These are phyloP conservation scores for Phytophthora rubi DNA, from an alignment of 352 stramenopile genomes.

Conservation along the genomic window DNA sequence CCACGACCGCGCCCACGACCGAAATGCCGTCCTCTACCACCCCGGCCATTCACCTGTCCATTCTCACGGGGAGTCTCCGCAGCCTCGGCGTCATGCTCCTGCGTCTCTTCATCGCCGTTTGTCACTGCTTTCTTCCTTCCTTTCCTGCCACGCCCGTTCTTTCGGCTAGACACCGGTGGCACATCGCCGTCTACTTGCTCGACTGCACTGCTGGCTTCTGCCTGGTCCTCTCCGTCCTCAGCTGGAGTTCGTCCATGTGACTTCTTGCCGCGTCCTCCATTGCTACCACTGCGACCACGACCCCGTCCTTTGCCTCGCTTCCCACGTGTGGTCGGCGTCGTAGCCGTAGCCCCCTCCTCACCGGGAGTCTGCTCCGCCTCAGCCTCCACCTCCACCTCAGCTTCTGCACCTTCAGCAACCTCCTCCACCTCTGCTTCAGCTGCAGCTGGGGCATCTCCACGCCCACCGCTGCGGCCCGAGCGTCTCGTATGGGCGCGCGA, in stretches of 20 bases:
- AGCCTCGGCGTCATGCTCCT: slow-evolving; percentile 7
- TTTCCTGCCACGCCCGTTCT: slow-evolving; percentile 33
- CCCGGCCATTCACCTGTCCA: slow-evolving; percentile 25
- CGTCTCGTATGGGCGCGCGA: slow-evolving; percentile 30
- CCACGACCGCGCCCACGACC: slow-evolving; percentile 42
- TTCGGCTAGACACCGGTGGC: slow-evolving; percentile 17
- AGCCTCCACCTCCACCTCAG: slow-evolving; percentile 8
- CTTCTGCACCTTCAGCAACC: slow-evolving; percentile 15
- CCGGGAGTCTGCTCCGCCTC: slow-evolving; percentile 18
- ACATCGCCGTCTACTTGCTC: slow-evolving; percentile 28
- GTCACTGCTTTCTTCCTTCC: slow-evolving; percentile 17
- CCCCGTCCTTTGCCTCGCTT: slow-evolving; percentile 50
- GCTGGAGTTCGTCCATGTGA: slow-evolving; percentile 16
- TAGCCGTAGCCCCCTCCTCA: slow-evolving; percentile 11
- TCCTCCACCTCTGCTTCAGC: slow-evolving; percentile 10
- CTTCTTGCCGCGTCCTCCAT: slow-evolving; percentile 35
- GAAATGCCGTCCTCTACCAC: slow-evolving; percentile 28
- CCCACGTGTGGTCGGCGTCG: slow-evolving; percentile 28
- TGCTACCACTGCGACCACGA: slow-evolving; percentile 39
- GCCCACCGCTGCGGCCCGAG: slow-evolving; percentile 19
- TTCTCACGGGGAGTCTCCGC: slow-evolving; percentile 23
- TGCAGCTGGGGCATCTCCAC: slow-evolving; percentile 14
- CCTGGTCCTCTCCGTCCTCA: slow-evolving; percentile 25
- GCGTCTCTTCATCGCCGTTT: slow-evolving; percentile 30
- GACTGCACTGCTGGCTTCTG: slow-evolving; percentile 19